Conservation (phyloP, 2,329 filamentous ascomycete genomes). For the Alternaria postmessia region DNA sequence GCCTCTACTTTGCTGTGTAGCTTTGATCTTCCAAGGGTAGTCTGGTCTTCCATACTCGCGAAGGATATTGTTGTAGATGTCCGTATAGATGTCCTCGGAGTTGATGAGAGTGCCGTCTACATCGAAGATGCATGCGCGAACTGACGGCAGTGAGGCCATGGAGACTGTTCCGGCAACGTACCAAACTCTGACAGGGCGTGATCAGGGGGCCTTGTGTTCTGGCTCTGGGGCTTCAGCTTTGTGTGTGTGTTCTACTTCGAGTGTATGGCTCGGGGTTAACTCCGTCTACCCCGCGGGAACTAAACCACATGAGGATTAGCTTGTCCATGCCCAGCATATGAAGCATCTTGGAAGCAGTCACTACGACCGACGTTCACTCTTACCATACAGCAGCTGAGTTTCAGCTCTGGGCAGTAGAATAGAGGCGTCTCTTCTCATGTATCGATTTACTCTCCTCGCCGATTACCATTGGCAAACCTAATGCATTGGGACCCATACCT, state of each 20-base stretch:
- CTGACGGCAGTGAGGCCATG: constrained; percentile 20
- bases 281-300: not conserved
- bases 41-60: constrained; percentile 26
- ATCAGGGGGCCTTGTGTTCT: not conserved
- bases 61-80: constrained; percentile 34
- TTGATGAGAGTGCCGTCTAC: constrained; percentile 48
- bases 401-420: not conserved
- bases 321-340: not conserved
- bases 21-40: constrained; percentile 34
- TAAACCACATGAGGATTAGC: not conserved
- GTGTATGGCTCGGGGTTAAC: not conserved
- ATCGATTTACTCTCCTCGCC: not conserved
- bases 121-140: constrained; percentile 49
- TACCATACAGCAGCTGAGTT: not conserved
- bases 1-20: constrained; percentile 32
- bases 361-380: not conserved
- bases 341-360: not conserved
- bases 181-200: not conserved
- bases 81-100: constrained; percentile 41
- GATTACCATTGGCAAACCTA: not conserved
- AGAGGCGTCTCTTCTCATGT: not conserved
- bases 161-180: no score
- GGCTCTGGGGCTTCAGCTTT: not conserved
- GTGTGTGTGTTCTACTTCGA: not conserved
- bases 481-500: constrained; percentile 11